A percentile compares a stretch with the other conserved stretches of the same genome.
Conservation (phyloP, 257 asterid genomes). For the Marsdenia floribunda region DNA sequence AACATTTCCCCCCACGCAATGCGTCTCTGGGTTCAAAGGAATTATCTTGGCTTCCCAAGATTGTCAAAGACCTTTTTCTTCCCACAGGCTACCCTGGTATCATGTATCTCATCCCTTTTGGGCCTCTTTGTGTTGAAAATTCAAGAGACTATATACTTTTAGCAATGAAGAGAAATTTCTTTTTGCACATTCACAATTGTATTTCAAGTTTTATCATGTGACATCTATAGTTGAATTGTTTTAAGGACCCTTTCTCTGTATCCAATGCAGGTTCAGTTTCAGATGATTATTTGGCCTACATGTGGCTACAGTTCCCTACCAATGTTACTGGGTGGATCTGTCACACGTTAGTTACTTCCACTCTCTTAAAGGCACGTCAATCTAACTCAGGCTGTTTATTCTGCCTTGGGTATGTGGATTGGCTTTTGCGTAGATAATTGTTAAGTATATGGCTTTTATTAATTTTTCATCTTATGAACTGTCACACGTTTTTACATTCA, state of each 20-base stretch:
- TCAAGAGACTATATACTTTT: neutral
- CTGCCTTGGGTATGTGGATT: constrained; percentile 27
- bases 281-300: constrained; percentile 89
- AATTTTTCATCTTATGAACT: too few species aligned
- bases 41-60: constrained; percentile 66
- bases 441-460: too few species aligned
- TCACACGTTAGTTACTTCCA: constrained; percentile 87
- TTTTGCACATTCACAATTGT: neutral
- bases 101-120: neutral
- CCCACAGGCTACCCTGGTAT: constrained; percentile 94
- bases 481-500: neutral
- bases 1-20: constrained; percentile 27
- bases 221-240: neutral
- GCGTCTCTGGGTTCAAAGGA: constrained; percentile 26
- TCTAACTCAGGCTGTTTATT: constrained; percentile 35
- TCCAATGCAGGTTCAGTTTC: constrained; percentile 77
- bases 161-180: neutral
- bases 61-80: constrained; percentile 60
- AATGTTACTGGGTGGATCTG: constrained; percentile 98
- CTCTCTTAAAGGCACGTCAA: constrained; percentile 86
- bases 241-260: neutral
- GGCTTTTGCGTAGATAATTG: neutral
- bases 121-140: neutral
- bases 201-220: neutral
- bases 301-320: constrained; percentile 92